A percentile compares a stretch with the other conserved stretches of the same genome.
phyloP scores from a whole-genome alignment of 495 filamentous ascomycete genomes.

The Penicillium chermesinum region DNA sequence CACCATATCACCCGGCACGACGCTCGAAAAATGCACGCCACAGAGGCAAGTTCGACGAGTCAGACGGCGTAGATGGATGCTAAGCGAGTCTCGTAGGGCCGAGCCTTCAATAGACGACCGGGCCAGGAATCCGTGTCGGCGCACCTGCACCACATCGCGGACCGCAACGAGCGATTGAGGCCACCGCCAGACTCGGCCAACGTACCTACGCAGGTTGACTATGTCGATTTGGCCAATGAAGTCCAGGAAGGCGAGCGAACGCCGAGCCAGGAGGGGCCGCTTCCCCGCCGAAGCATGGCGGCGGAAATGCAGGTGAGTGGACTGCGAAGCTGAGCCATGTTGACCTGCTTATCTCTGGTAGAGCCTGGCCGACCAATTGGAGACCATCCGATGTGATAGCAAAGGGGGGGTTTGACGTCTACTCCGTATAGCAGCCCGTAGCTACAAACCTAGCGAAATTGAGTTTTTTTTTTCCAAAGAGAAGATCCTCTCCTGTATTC shows the following conservation, averaged over 20 bases:
- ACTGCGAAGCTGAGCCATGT: constrained; percentile 2
- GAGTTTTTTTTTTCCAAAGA: no score
- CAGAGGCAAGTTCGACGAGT: constrained; percentile 18
- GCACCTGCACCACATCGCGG: constrained; percentile 33
- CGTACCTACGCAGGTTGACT: constrained; percentile 27
- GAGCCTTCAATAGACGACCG: constrained; percentile 32
- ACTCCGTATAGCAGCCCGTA: no score
- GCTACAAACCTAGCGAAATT: no score
- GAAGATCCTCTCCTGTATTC: no score
- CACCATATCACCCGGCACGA: constrained; percentile 32
- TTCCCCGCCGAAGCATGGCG: constrained; percentile 24
- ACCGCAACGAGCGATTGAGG: constrained; percentile 30
- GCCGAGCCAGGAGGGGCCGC: constrained; percentile 25
- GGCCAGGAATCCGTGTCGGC: constrained; percentile 27
- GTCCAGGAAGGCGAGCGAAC: constrained; percentile 30
- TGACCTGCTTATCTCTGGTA: constrained; percentile 9
- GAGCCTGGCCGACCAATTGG: constrained; percentile 34
- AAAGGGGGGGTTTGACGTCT: constrained; percentile 1
- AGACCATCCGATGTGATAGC: constrained; percentile 16
- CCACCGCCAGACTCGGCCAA: constrained; percentile 19
- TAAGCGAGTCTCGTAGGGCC: constrained; percentile 16
- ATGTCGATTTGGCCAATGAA: constrained; percentile 30
- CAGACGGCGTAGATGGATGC: neutral
- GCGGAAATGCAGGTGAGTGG: constrained; percentile 33
- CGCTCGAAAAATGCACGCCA: constrained; percentile 28